Base-by-base conservation (phyloP, 2,329 filamentous ascomycete genomes). In the Penicillium sp. region DNA sequence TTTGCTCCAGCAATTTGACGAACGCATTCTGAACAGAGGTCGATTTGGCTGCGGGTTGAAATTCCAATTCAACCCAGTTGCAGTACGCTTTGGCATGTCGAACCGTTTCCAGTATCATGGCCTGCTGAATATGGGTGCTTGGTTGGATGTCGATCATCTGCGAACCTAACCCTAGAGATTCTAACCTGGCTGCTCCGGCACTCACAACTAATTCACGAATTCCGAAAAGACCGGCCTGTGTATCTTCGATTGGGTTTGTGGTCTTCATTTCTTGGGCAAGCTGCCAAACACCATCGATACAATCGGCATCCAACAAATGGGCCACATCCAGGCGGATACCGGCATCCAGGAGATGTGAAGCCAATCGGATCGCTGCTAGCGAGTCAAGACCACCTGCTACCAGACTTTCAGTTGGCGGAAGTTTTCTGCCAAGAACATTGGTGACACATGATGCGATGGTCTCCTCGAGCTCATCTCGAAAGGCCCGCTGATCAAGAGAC, bases 31-130 rank as follows among this genome's bases (percentile, higher is more conserved):
- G 68, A 6, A 91, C 70, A 12, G 75, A 61, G 0, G 75, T 60
- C 1, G 69, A 33, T 1, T 66, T 63, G 29, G 77, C 66, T 0
- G 64, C 57, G 0, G 69, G 43, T 0, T 79, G 69, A 11, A 89
- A 73, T n/a, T 83, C 76, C 1, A 95, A 69, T 62, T 89, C 82
- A 11, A 94, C 76, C 77, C 86, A 87, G 63, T 96, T 97, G 73
- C 88, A 89, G 68, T 97, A 96, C 7, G 86, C 80, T 45, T 73
- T 74, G 2, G 78, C 60, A 56, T 86, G 78, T 18, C 76, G 78
- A 2, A 79, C 72, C 0, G 90, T 92, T 73, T 96, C 90, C 0
- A 84, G 79, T 15, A 96, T 79, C 90, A 96, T 95, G 1, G 90
- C 86, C 18, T 82, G 76, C 65, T 97, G 92, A 9, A 94, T 78